Evolutionary conservation across 2,329 filamentous ascomycete species (phyloP), one percentile per base, ranked within the genome.

Genomic region (Penicillium thymicola): DNA sequence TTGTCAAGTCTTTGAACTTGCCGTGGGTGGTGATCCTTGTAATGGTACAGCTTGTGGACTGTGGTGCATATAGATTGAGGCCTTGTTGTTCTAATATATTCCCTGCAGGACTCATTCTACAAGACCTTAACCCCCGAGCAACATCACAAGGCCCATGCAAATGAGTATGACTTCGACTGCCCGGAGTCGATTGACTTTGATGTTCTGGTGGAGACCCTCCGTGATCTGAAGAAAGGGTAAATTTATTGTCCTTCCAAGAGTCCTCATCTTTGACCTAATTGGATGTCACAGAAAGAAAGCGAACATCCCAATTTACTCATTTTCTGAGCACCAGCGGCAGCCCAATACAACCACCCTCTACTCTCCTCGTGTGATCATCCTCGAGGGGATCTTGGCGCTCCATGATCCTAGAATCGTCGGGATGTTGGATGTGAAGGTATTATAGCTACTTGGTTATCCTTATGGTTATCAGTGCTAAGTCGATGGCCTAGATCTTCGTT

Each of bases 11-110:
- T 68, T 79, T 99, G 67, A 96, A 94, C 75, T 79, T 99, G 62
- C 94, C 94, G 55, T 99, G 94, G 93, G 94, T 99, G 59, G 92
- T 97, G 48, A 97, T 99, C 75, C 77, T 99, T 67, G 96, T 92
- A 41, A 97, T 99, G 88, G 91, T 93, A 82, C 70, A 78, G 70
- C 53, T 56, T 55, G 43, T 40, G 41, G 32, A 30, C 8, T 34
- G 6, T 18, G 6, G 6, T n/a, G 16, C n/a, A 43, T n/a, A 21
- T 10, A 28, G n/a, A 16, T 28, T 13, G 30, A 38, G 16, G 30
- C n/a, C 16, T 4, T 21, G n/a, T 51, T 14, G 45, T n/a, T 55
- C 52, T 55, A 30, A 55, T 30, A 9, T 43, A 5, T 23, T 47
- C 51, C 30, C 55, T 37, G 54, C 67, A 96, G 91, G 94, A 99